Evolutionary conservation across 2,329 filamentous ascomycete genomes (phyloP), one percentile per base, ranked within the genome.

Genomic region (Aschersonia sp.): DNA sequence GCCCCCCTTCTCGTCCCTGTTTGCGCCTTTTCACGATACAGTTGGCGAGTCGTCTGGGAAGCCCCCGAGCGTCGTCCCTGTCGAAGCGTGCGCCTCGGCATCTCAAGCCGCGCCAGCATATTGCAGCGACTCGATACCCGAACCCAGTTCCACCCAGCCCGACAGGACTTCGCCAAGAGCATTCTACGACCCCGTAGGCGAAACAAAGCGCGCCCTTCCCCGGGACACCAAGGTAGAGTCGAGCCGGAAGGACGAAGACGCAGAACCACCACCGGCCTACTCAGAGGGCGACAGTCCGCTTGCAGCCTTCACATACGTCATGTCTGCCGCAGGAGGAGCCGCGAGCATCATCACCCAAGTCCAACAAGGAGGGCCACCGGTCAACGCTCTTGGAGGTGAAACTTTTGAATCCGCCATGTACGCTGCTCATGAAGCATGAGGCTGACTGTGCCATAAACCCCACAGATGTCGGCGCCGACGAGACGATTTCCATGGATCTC

Each of bases 341-440:
- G 84, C 89, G 72, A 97, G 92, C 78, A 95, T 98, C 63, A 94
- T 98, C 70, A 98, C 92, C 68, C 92, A 98, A 72, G 92, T 98
- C 58, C 89, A 94, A 64, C 92, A 98, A 68, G 85, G 85, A 55
- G 89, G 85, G 46, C 85, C 88, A 58, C 85, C 89, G 39, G 80
- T 96, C 57, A 94, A 92, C 66, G 85, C 87, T 48, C 74, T 97
- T 51, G 87, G 86, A 78, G 86, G 86, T 88, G 22, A 22, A 69
- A 60, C 75, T 52, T 12, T 39, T 4, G 3, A 3, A 11, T n/a
- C 4, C n/a, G 11, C 7, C 40, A 11, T 12, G 40, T 22, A 7
- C 10, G 40, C n/a, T 2, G 14, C 14, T 7, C n/a, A 14, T 7
- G 40, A 4, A 7, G 40, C 29, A 6, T 44, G 33, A 47, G 4